Evolutionary conservation across 2,329 filamentous ascomycete genomes (phyloP), one percentile per base, ranked within the genome.

Genomic region (Huntiella bhutanensis): DNA sequence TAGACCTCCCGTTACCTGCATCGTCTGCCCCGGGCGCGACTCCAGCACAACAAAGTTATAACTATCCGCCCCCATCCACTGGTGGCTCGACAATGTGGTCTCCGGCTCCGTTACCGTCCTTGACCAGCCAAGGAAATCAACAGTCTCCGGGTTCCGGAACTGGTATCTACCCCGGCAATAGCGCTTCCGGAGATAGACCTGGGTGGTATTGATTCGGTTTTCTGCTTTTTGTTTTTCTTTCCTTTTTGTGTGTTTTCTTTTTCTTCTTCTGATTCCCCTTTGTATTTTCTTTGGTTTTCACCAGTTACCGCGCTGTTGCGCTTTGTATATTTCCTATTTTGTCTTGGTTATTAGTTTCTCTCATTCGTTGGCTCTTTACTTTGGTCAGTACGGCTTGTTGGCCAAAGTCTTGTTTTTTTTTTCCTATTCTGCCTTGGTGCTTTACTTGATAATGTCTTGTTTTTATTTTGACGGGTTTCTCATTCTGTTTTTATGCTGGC

Each of bases 161-260:
- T 54, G 67, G 66, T 44, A 71, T 79, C 55, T 77, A 77, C 53
- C 63, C 71, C 66, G 76, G 45, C 72, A 77, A 56, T 80, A 80
- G 63, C 71, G 85, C 73, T 5, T 69, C 70, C 11, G 42, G 4
- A 67, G 67, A 16, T 66, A 17, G 67, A 2, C 71, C 74, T 51
- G 58, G 63, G 3, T 75, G 69, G 69, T 66, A 73, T 41, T 15
- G 17, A 19, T 47, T 19, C 47, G 43, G 46, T 11, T 42, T n/a
- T 39, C 36, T 41, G 40, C 22, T 13, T 16, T 41, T 28, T 28
- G 16, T 43, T 45, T 47, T 51, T 43, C 43, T 51, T 43, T 42
- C 6, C 33, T 10, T 43, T 15, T 36, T 42, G 36, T 41, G 39
- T 16, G 8, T 34, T 33, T 42, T 35, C 4, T 34, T 43, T 32